Conservation (phyloP, 495 filamentous ascomycete genomes). For the Podospora tetraspora region DNA sequence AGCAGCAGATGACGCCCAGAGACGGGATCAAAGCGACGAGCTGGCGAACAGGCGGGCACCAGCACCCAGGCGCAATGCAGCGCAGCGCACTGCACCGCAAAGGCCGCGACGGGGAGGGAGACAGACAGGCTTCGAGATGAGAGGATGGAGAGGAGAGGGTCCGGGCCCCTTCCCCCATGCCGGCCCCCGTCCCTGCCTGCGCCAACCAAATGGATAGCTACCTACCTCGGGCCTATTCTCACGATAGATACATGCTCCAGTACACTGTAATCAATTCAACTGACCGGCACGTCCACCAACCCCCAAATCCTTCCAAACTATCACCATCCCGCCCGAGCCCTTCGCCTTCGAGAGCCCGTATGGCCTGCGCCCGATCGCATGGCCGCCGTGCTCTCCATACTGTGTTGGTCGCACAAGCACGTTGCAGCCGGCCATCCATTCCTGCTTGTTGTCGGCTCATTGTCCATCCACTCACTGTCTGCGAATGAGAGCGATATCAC, state of each 20-base stretch:
- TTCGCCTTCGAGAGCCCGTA: too few relatives aligned
- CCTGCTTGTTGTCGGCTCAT: conserved; percentile 12
- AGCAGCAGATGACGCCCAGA: conserved; percentile 12
- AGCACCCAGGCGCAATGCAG: not conserved
- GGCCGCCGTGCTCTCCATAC: conserved; percentile 6
- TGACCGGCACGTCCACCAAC: not conserved
- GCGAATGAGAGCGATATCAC: not conserved
- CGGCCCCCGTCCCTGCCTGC: not conserved
- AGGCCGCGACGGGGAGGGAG: not conserved
- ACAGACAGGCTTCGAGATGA: not conserved
- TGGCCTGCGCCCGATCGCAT: not conserved
- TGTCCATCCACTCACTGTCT: not conserved
- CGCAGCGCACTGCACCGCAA: not conserved
- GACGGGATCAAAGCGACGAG: not conserved
- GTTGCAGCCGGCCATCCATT: not conserved
- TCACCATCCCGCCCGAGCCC: too few relatives aligned
- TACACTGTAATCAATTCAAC: too few relatives aligned
- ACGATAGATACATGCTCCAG: too few relatives aligned
- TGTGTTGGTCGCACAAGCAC: not conserved
- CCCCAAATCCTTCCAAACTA: too few relatives aligned
- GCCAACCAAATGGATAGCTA: too few relatives aligned
- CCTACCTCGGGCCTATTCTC: too few relatives aligned
- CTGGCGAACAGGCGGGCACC: not conserved
- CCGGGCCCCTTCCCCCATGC: not conserved
- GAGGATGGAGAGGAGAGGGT: not conserved